Conservation (phyloP, 2,329 filamentous ascomycete species). For the Tolypocladium ovalisporum region DNA sequence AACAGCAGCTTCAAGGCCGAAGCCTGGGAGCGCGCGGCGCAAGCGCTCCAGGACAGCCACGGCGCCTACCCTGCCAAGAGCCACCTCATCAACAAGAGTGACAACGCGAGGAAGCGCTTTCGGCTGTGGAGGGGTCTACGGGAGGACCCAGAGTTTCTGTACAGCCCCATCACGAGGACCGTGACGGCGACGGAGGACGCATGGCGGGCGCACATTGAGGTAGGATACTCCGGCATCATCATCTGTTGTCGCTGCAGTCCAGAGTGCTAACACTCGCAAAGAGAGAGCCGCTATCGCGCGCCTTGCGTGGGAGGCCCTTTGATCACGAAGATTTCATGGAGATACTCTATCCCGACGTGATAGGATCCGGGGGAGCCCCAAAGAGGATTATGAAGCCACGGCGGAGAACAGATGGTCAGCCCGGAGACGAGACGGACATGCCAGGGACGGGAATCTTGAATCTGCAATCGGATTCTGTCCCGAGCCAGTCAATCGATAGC, state of each 20-base stretch:
- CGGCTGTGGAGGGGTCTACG: slow-evolving; percentile 49
- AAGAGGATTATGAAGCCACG: slow-evolving; percentile 48
- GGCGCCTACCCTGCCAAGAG: slow-evolving; percentile 47
- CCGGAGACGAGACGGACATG: slow-evolving; percentile 34
- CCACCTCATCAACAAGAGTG: slow-evolving; percentile 53
- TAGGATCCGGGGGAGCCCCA: slow-evolving; percentile 47
- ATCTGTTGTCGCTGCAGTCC: neutral
- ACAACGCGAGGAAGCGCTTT: slow-evolving; percentile 52
- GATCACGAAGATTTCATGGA: slow-evolving; percentile 52
- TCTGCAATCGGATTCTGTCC: slow-evolving; percentile 25
- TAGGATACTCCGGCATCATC: slow-evolving; percentile 19
- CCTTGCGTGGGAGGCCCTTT: slow-evolving; percentile 45
- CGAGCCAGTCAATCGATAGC: slow-evolving; percentile 13
- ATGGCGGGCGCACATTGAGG: slow-evolving; percentile 47
- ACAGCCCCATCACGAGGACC: slow-evolving; percentile 37
- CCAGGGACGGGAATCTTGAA: slow-evolving; percentile 36
- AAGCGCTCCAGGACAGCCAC: slow-evolving; percentile 42
- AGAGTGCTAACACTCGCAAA: slow-evolving; percentile 16
- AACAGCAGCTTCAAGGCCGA: slow-evolving; percentile 52
- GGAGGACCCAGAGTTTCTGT: slow-evolving; percentile 46
- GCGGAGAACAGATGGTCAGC: slow-evolving; percentile 34
- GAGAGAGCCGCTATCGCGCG: slow-evolving; percentile 48
- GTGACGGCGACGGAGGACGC: slow-evolving; percentile 46
- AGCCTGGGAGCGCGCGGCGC: slow-evolving; percentile 47
- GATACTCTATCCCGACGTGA: slow-evolving; percentile 47